A percentile compares a stretch with the other conserved stretches of the same genome.
These are phyloP conservation scores for Suhomyces sp. DNA, from an alignment of 805 yeast species.

Conservation along the genomic window DNA sequence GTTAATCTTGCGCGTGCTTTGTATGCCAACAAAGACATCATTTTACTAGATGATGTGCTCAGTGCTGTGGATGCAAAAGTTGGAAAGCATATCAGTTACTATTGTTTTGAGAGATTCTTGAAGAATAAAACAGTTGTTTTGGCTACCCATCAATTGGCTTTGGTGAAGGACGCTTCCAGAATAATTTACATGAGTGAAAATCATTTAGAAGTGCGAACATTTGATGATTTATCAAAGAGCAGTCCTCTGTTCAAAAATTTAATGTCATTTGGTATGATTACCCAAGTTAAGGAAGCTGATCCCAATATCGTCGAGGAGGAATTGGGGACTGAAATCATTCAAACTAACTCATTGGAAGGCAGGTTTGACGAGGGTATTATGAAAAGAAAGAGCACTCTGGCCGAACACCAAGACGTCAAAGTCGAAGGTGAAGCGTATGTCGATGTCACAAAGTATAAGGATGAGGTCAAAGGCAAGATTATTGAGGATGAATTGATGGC, in stretches of 20 bases:
- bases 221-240: too few relatives aligned
- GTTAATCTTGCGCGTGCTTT: conserved; percentile 38
- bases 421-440: background rate
- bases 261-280: too few relatives aligned
- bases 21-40: conserved; percentile 30
- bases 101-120: conserved; percentile 26
- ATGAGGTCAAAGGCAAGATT: conserved; percentile 13
- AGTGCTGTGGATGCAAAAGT: conserved; percentile 39
- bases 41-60: conserved; percentile 30
- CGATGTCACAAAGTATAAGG: background rate
- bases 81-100: conserved; percentile 35
- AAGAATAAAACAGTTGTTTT: conserved; percentile 31
- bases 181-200: conserved; percentile 29
- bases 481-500: conserved; percentile 19
- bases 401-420: too few relatives aligned
- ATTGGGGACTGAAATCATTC: too few relatives aligned
- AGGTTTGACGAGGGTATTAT: too few relatives aligned
- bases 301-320: background rate
- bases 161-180: too few relatives aligned
- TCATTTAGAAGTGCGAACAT: too few relatives aligned
- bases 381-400: too few relatives aligned
- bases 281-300: too few relatives aligned
- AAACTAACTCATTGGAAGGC: too few relatives aligned
- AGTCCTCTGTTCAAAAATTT: too few relatives aligned
- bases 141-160: conserved; percentile 37